Evolutionary conservation across 2,329 filamentous ascomycete genomes (phyloP).

Genomic region (Aureobasidium sp.): DNA sequence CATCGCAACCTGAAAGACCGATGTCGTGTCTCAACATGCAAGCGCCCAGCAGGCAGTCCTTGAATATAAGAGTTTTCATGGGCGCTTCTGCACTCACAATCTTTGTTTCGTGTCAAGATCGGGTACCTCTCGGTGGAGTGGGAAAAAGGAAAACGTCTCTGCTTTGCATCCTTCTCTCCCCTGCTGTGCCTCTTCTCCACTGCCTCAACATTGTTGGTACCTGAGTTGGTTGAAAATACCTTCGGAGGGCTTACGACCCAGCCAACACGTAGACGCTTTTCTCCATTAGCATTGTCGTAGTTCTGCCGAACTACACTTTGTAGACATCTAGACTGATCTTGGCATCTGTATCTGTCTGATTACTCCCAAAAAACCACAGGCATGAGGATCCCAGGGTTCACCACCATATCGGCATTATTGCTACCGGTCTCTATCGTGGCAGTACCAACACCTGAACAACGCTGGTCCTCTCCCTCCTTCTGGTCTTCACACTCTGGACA

Average conservation of each 20-base stretch:
- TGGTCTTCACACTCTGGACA: slow-evolving; percentile 5
- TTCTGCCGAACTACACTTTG: background rate
- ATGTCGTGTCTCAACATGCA: background rate
- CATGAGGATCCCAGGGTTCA: background rate
- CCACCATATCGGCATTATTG: background rate
- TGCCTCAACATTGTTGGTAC: background rate
- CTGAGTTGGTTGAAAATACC: background rate
- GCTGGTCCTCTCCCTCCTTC: slow-evolving; percentile 10
- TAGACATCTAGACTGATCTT: background rate
- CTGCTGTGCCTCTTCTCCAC: slow-evolving; percentile 7
- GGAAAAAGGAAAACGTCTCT: background rate
- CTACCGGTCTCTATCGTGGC: background rate
- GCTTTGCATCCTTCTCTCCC: slow-evolving; percentile 1
- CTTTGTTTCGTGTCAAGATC: background rate
- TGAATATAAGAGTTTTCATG: background rate
- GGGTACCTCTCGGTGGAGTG: background rate
- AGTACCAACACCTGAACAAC: background rate
- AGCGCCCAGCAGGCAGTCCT: background rate
- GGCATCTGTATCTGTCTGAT: background rate
- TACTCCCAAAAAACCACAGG: background rate
- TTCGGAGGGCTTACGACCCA: background rate
- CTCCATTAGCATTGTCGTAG: background rate
- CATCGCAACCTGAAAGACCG: background rate
- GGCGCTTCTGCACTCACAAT: background rate
- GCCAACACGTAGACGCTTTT: too few relatives aligned